A percentile compares a stretch with the other conserved stretches of the same genome.
phyloP scores from a whole-genome alignment of 306 rosid species.

The Corylus avellana region DNA sequence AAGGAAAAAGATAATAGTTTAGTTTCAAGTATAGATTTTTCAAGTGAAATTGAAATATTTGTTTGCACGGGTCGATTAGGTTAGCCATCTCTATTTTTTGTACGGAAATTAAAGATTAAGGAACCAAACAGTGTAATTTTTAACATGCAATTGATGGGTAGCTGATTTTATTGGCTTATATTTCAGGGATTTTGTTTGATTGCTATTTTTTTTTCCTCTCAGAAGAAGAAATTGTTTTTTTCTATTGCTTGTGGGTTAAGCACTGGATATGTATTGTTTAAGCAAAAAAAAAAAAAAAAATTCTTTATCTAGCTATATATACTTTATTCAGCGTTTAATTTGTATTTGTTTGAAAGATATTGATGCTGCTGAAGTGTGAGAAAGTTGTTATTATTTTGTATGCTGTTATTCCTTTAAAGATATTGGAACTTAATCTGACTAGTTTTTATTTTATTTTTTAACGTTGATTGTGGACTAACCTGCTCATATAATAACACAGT shows the following conservation, averaged over 20 bases:
- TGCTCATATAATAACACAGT: conserved; percentile 14
- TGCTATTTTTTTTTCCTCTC: not conserved
- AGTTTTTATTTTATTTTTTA: not conserved
- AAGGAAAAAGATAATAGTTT: not conserved
- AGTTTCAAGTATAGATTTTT: not conserved
- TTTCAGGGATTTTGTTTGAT: not conserved
- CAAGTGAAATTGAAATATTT: not conserved
- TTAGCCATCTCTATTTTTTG: not conserved
- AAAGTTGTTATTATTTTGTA: not conserved
- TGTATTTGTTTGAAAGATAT: not conserved
- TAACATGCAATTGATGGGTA: not conserved
- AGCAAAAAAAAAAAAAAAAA: not conserved
- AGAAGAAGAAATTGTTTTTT: not conserved
- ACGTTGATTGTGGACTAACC: not conserved
- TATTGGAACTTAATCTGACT: not conserved
- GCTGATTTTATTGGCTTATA: not conserved
- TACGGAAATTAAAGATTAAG: not conserved
- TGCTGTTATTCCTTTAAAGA: not conserved
- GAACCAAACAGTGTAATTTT: not conserved
- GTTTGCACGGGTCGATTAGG: not conserved
- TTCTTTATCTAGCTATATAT: not conserved
- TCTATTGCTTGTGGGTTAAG: not conserved
- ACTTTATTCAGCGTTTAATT: not conserved
- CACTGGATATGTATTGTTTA: not conserved
- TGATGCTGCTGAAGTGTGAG: not conserved